These are phyloP conservation scores for Heimioporus sp. DNA, from an alignment of 768 basidiomycete genomes.

Conservation along the genomic window DNA sequence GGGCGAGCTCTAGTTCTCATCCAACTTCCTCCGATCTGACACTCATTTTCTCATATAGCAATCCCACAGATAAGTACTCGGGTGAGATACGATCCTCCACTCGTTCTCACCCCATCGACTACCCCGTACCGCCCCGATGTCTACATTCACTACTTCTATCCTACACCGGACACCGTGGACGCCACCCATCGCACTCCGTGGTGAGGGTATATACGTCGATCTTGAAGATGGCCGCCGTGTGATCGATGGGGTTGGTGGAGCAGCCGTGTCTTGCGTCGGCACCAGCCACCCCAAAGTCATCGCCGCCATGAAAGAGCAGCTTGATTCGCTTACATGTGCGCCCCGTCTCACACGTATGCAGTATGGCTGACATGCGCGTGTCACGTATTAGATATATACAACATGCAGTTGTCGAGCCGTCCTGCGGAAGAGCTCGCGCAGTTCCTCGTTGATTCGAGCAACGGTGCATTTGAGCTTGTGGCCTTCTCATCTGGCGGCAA, in stretches of 20 bases:
- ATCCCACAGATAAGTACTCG: too few species aligned
- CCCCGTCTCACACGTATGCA: slow-evolving; percentile 3
- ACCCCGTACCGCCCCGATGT: slow-evolving; percentile 9
- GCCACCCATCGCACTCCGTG: slow-evolving; percentile 65
- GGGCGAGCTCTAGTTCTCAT: too few species aligned
- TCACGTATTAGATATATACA: slow-evolving; percentile 67
- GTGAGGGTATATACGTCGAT: slow-evolving; percentile 67
- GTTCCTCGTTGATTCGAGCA: slow-evolving; percentile 57
- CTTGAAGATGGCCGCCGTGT: slow-evolving; percentile 67
- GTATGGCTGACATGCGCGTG: neutral
- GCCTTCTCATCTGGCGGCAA: slow-evolving; percentile 77
- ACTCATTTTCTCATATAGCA: too few species aligned
- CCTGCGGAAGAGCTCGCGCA: slow-evolving; percentile 81
- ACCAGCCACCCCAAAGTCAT: slow-evolving; percentile 69
- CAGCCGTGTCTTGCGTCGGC: slow-evolving; percentile 80
- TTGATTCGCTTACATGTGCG: slow-evolving; percentile 76
- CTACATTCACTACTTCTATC: slow-evolving; percentile 36
- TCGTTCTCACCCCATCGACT: neutral
- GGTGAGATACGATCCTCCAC: too few species aligned
- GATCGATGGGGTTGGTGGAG: slow-evolving; percentile 83
- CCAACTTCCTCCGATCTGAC: too few species aligned
- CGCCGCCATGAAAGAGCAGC: slow-evolving; percentile 75
- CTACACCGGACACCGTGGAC: slow-evolving; percentile 72
- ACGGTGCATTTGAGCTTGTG: slow-evolving; percentile 70
- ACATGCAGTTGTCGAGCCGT: slow-evolving; percentile 77